These are phyloP conservation scores for Prunus salicina DNA, from an alignment of 306 rosid species.

Conservation along the genomic window DNA sequence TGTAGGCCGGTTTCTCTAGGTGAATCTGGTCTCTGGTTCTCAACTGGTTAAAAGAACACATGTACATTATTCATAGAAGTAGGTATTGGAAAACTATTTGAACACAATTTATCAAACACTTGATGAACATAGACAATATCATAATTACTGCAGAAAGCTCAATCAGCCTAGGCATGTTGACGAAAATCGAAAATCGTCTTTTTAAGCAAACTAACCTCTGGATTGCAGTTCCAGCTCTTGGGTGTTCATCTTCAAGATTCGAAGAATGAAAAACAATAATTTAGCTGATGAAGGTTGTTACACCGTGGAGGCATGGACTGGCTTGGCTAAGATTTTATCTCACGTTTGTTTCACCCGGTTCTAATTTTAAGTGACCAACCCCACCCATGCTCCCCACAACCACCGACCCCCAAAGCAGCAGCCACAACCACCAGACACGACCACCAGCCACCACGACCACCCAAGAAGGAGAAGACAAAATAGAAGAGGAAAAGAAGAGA, in stretches of 20 bases:
- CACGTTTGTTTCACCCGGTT: too few relatives aligned
- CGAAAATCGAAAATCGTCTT: background rate
- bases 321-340: too few relatives aligned
- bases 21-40: conserved; percentile 7
- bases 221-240: conserved; percentile 43
- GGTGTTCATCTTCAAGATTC: conserved; percentile 35
- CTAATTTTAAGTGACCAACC: too few relatives aligned
- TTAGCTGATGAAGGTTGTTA: too few relatives aligned
- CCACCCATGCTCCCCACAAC: too few relatives aligned
- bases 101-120: background rate
- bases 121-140: background rate
- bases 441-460: too few relatives aligned
- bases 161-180: too few relatives aligned
- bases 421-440: too few relatives aligned
- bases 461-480: too few relatives aligned
- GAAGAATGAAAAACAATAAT: background rate
- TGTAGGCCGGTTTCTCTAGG: background rate
- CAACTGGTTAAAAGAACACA: conserved; percentile 26
- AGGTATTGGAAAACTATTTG: background rate
- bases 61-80: background rate
- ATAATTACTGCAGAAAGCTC: background rate
- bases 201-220: conserved; percentile 33
- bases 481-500: too few relatives aligned
- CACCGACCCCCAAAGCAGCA: too few relatives aligned
- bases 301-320: too few relatives aligned